Percentiles rank a stretch among this genome's conserved stretches.
Evolutionary conservation across 225 moss, liverwort and hornwort genomes (phyloP).

Genomic region (Physcomitrium patens): DNA sequence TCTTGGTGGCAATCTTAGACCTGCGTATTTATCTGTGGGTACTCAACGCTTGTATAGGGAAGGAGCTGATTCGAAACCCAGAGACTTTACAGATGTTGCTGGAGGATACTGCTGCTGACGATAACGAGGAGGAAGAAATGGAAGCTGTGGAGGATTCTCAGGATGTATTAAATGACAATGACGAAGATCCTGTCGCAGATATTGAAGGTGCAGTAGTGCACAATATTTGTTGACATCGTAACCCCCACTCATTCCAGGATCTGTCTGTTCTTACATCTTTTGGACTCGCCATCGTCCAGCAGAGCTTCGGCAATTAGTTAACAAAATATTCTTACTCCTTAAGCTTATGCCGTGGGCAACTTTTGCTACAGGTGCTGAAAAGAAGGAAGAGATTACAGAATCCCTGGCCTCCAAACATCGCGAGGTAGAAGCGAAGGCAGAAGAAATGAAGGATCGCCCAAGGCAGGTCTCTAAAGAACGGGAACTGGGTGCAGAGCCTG

Average conservation of each 20-base stretch:
- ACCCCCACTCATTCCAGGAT: too few species aligned
- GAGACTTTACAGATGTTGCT: slow-evolving; percentile 54
- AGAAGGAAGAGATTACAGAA: slow-evolving; percentile 34
- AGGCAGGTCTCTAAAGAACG: slow-evolving; percentile 12
- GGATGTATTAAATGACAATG: slow-evolving; percentile 31
- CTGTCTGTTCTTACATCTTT: too few species aligned
- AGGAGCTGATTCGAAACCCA: slow-evolving; percentile 59
- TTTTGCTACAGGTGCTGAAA: slow-evolving; percentile 30
- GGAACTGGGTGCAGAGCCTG: slow-evolving; percentile 38
- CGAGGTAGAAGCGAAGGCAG: slow-evolving; percentile 32
- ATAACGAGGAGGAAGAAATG: slow-evolving; percentile 38
- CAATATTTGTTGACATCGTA: background rate
- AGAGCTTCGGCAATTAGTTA: background rate
- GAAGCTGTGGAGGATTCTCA: slow-evolving; percentile 35
- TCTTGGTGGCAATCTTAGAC: background rate
- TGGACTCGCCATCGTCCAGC: background rate
- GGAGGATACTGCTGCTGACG: slow-evolving; percentile 34
- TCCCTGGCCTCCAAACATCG: slow-evolving; percentile 24
- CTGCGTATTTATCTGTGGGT: background rate
- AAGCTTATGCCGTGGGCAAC: slow-evolving; percentile 2
- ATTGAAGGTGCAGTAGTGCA: slow-evolving; percentile 25
- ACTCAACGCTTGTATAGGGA: slow-evolving; percentile 29
- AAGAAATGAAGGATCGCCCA: slow-evolving; percentile 12
- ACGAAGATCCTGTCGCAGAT: slow-evolving; percentile 38
- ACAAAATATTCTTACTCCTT: background rate